A percentile compares a stretch with the other conserved stretches of the same genome.
Evolutionary conservation across 768 basidiomycete species (phyloP).

Genomic region (Tubosaeta sp.): DNA sequence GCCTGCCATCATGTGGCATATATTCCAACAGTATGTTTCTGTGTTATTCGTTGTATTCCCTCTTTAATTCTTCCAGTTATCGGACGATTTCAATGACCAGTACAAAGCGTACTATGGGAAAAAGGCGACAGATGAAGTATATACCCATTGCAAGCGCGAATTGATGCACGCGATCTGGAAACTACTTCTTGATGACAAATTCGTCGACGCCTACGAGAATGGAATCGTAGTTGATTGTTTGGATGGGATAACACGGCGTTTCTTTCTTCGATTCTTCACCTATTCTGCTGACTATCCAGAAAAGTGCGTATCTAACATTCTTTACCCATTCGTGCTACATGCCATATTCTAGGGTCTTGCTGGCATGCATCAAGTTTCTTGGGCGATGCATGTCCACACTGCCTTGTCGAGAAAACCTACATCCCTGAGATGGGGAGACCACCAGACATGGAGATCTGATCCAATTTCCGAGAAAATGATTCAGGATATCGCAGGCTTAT

Average conservation of each 20-base stretch:
- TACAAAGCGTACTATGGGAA: background rate
- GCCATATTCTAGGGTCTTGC: too few species aligned
- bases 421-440: too few species aligned
- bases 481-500: too few species aligned
- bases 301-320: background rate
- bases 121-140: background rate
- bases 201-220: background rate
- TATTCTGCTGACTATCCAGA: background rate
- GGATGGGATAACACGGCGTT: background rate
- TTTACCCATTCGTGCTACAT: too few species aligned
- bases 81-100: background rate
- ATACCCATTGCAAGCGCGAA: slow-evolving; percentile 17
- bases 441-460: too few species aligned
- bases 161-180: slow-evolving; percentile 10
- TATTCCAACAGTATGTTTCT: background rate
- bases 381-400: too few species aligned
- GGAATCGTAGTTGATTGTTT: background rate
- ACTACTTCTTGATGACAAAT: background rate
- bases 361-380: too few species aligned
- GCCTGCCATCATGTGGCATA: background rate
- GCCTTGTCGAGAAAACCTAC: too few species aligned
- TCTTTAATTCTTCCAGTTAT: background rate
- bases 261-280: background rate
- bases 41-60: background rate
- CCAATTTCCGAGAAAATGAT: too few species aligned